phyloP scores from a whole-genome alignment of 306 rosid species.

The Canavalia ensiformis region DNA sequence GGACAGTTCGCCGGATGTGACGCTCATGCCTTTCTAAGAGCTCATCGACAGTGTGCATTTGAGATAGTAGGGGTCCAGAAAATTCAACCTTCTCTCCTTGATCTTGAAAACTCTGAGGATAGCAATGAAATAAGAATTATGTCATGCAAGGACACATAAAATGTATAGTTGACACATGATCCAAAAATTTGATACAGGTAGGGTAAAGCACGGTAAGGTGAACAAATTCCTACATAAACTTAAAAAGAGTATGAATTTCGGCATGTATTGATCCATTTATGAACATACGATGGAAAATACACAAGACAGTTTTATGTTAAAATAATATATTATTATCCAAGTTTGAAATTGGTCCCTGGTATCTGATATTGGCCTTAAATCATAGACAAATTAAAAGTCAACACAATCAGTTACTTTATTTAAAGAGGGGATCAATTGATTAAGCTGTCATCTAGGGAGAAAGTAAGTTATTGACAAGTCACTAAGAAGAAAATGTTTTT shows the following conservation, averaged over 20 bases:
- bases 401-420: conserved; percentile 15
- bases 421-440: conserved; percentile 5
- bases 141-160: conserved; percentile 10
- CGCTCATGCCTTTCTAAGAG: conserved; percentile 86
- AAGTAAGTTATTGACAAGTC: background rate
- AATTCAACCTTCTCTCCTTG: conserved; percentile 86
- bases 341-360: conserved; percentile 14
- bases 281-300: background rate
- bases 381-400: conserved; percentile 15
- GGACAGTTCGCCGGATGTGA: conserved; percentile 78
- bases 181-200: conserved; percentile 12
- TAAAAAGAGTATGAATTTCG: background rate
- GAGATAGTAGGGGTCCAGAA: conserved; percentile 92
- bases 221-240: conserved; percentile 16
- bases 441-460: conserved; percentile 28
- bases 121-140: conserved; percentile 28
- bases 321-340: background rate
- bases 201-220: background rate
- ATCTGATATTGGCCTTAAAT: background rate
- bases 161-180: conserved; percentile 19
- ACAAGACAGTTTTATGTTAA: background rate
- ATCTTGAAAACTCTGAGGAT: conserved; percentile 70
- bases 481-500: background rate
- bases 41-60: conserved; percentile 82
- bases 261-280: conserved; percentile 29